phyloP scores from a whole-genome alignment of 805 yeast species.

The Yueomyces sinensis region DNA sequence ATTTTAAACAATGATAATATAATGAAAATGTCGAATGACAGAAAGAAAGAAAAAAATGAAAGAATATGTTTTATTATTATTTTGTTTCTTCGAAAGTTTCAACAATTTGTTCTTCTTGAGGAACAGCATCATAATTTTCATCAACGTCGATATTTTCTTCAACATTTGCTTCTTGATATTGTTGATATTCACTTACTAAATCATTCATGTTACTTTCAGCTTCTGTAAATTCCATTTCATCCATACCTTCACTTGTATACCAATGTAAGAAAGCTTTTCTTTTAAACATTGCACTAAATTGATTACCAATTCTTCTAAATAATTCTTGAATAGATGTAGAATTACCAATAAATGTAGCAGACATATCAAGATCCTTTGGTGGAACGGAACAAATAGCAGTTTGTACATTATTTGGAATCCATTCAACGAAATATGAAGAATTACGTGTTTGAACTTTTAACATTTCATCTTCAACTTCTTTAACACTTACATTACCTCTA shows the following conservation, averaged over 20 bases:
- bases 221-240: conserved; percentile 84
- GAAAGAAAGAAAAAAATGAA: background rate
- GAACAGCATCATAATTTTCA: conserved; percentile 4
- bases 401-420: conserved; percentile 94
- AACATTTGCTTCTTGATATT: conserved; percentile 72
- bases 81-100: conserved; percentile 18
- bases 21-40: background rate
- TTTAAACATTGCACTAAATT: conserved; percentile 83
- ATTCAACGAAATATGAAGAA: conserved; percentile 76
- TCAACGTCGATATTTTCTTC: conserved; percentile 70
- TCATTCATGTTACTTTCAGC: conserved; percentile 88
- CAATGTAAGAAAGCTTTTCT: conserved; percentile 94
- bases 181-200: conserved; percentile 80
- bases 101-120: conserved; percentile 26
- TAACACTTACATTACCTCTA: conserved; percentile 84
- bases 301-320: conserved; percentile 79
- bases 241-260: conserved; percentile 96
- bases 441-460: conserved; percentile 70
- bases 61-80: background rate
- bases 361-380: conserved; percentile 72
- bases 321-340: conserved; percentile 87
- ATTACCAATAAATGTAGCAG: conserved; percentile 89
- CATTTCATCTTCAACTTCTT: conserved; percentile 93
- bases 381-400: conserved; percentile 88
- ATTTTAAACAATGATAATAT: too few species aligned